A percentile compares a stretch with the other conserved stretches of the same genome.
Conservation (phyloP, 2,329 filamentous ascomycete genomes). For the Fusarium austroafricanum region DNA sequence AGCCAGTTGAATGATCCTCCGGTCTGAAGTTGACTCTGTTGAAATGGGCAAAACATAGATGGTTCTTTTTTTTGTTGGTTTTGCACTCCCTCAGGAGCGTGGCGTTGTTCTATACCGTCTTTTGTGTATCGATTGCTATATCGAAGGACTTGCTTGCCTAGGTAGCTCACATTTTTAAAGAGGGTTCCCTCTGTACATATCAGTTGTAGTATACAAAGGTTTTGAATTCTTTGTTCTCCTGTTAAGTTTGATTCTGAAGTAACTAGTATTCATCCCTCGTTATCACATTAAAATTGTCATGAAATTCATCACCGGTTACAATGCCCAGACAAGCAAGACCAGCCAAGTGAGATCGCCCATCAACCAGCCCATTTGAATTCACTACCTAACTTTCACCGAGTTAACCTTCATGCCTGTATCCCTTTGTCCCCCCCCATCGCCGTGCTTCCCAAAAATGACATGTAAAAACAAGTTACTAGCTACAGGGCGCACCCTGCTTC, state of each 20-base stretch:
- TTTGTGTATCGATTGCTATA: slow-evolving; percentile 20
- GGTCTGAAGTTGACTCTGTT: not conserved
- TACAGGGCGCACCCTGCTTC: slow-evolving; percentile 33
- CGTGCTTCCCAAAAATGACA: slow-evolving; percentile 42
- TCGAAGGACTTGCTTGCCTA: slow-evolving; percentile 6
- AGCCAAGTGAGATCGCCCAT: slow-evolving; percentile 14
- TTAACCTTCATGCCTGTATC: slow-evolving; percentile 44
- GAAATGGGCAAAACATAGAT: slow-evolving; percentile 5
- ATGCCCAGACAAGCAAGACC: not conserved
- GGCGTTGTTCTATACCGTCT: slow-evolving; percentile 33
- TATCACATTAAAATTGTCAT: not conserved
- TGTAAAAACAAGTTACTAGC: slow-evolving; percentile 37
- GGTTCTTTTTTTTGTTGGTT: slow-evolving; percentile 18
- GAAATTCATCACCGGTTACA: not conserved
- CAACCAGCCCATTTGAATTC: slow-evolving; percentile 42
- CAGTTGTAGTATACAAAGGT: slow-evolving; percentile 30
- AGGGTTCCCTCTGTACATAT: slow-evolving; percentile 19
- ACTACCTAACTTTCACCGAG: slow-evolving; percentile 43
- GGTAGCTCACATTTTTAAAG: not conserved
- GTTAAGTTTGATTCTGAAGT: not conserved
- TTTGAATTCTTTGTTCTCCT: not conserved
- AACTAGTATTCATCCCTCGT: not conserved
- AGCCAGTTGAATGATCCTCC: not conserved
- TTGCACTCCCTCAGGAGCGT: slow-evolving; percentile 27
- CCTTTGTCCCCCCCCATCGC: slow-evolving; percentile 41